phyloP scores from a whole-genome alignment of 805 yeast species.

The Zygotorulaspora danielsina region DNA sequence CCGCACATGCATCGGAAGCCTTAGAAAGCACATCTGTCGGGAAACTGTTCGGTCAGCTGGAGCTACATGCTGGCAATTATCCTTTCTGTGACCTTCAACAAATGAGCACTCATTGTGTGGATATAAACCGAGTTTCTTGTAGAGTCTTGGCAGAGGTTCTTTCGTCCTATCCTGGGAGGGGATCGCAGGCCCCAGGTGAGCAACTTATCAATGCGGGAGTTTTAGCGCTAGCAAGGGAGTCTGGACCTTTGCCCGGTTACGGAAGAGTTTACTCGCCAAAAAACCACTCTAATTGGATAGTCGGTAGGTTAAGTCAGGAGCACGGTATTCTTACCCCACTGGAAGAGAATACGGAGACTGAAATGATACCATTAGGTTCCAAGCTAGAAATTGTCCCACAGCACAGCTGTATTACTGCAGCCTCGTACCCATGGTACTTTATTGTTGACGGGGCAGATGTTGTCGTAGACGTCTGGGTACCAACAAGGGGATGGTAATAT shows the following conservation, averaged over 20 bases:
- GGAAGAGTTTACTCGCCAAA: constrained; percentile 6
- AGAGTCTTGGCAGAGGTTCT: constrained; percentile 6
- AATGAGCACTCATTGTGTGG: constrained; percentile 4
- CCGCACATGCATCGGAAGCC: constrained; percentile 6
- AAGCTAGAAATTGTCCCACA: constrained; percentile 4
- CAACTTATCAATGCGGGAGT: constrained; percentile 8
- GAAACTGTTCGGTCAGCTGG: constrained; percentile 3
- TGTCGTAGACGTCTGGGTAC: constrained; percentile 6
- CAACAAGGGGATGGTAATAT: constrained; percentile 6
- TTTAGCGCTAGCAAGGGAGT: constrained; percentile 5
- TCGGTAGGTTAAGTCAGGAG: constrained; percentile 6
- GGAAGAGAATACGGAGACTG: neutral
- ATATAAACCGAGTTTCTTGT: constrained; percentile 3
- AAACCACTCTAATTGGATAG: constrained; percentile 5
- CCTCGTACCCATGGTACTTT: constrained; percentile 6
- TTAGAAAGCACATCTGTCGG: constrained; percentile 5
- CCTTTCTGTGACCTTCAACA: constrained; percentile 9
- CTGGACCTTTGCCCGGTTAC: constrained; percentile 6
- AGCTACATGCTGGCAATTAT: constrained; percentile 8
- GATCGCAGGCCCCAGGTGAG: constrained; percentile 4
- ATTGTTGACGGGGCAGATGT: constrained; percentile 3
- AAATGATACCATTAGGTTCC: constrained; percentile 6
- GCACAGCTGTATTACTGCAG: constrained; percentile 6
- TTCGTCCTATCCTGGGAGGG: constrained; percentile 6
- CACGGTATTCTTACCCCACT: constrained; percentile 5